Conservation (phyloP, 495 filamentous ascomycete genomes). For the Penicillium parvum region DNA sequence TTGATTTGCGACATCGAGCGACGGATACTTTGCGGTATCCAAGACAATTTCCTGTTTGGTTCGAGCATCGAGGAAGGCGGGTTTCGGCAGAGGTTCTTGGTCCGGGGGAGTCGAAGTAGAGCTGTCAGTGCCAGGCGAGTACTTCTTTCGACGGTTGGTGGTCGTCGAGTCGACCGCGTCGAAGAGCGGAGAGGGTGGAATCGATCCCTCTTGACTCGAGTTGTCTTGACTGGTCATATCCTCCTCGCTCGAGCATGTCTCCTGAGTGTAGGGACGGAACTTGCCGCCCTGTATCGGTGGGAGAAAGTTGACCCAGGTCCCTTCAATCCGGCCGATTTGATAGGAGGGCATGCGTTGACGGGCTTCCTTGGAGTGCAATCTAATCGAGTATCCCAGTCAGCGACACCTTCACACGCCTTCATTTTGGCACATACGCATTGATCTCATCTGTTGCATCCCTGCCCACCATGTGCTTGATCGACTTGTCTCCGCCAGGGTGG, state of each 20-base stretch:
- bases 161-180: slow-evolving; percentile 46
- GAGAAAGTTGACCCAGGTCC: slow-evolving; percentile 80
- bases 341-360: slow-evolving; percentile 72
- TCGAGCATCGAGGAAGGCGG: slow-evolving; percentile 66
- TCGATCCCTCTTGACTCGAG: slow-evolving; percentile 29
- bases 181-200: slow-evolving; percentile 61
- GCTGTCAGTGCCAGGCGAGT: slow-evolving; percentile 31
- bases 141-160: slow-evolving; percentile 29
- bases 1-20: slow-evolving; percentile 71
- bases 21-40: slow-evolving; percentile 77
- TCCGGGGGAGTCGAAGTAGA: slow-evolving; percentile 27
- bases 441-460: slow-evolving; percentile 96
- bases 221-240: slow-evolving; percentile 23
- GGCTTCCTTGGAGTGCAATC: slow-evolving; percentile 79
- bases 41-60: slow-evolving; percentile 71
- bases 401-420: no score
- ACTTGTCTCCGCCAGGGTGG: slow-evolving; percentile 89
- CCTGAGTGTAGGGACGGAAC: slow-evolving; percentile 59
- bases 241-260: slow-evolving; percentile 34
- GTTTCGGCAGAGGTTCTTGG: slow-evolving; percentile 31
- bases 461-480: slow-evolving; percentile 93
- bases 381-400: slow-evolving; percentile 27
- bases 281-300: slow-evolving; percentile 90
- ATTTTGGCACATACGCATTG: slow-evolving; percentile 63
- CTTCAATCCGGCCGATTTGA: slow-evolving; percentile 79